Evolutionary conservation across 164 flowering plant genomes (phyloP), one percentile per base, ranked within the genome.

Genomic region (Taxillus chinensis): DNA sequence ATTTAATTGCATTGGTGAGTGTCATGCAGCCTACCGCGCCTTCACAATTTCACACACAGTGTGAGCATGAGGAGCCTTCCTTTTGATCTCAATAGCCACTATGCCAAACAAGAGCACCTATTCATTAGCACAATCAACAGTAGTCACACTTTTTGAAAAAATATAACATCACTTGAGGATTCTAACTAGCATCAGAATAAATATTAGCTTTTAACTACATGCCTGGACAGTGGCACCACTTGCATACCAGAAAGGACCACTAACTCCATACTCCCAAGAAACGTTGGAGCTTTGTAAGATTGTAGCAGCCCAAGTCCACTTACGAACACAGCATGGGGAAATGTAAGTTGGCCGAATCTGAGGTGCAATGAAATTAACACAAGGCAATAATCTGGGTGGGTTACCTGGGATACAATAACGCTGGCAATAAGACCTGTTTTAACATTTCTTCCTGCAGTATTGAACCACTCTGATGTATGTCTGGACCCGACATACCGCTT

Each of bases 301-400:
- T 16, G 98, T 92, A 8, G 98, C 96, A 57, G 98, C 96, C 95
- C 98, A 92, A 54, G 98, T 92, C 96, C 98, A 92, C 96, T 54
- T 90, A 14, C n/a, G 39, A 52, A 70, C 12, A 38, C 59, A 45
- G 6, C 10, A 37, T 16, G 39, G 46, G 15, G 11, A 53, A 39
- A 60, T 5, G 43, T 45, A 39, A 8, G 41, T 40, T 3, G 48
- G 46, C 3, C 45, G 37, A 59, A 66, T 7, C 27, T 2, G 58
- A 6, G 57, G 6, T 51, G 6, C 5, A 14, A 4, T n/a, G 45
- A 15, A 61, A 54, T 9, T 42, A 7, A 46, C 27, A 45, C 5
- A 56, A 51, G 13, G 41, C 54, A 15, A 51, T 5, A 10, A 51
- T 6, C 15, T 51, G 54, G 17, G 54, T 5, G 4, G 57, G 39